A percentile compares a stretch with the other conserved stretches of the same genome.
These are phyloP conservation scores for Aspergillus sp. DNA, from an alignment of 2,329 filamentous ascomycete species.

Conservation along the genomic window DNA sequence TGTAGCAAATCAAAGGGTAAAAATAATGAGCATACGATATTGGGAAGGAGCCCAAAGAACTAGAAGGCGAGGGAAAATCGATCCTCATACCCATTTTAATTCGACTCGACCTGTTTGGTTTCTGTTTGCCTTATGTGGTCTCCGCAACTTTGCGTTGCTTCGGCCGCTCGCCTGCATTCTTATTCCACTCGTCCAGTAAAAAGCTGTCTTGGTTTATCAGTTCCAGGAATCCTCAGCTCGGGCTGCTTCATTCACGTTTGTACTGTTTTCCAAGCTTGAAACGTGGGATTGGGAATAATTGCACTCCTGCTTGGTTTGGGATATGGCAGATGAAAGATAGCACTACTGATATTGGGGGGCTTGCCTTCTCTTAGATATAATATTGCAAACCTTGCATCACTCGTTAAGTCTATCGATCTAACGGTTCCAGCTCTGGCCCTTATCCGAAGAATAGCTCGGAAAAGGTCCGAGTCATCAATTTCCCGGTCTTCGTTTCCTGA, in stretches of 20 bases:
- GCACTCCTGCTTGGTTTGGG: background rate
- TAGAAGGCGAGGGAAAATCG: background rate
- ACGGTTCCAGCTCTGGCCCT: background rate
- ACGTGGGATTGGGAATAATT: too few relatives aligned
- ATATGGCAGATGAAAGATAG: too few relatives aligned
- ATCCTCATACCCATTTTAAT: background rate
- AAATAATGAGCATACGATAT: background rate
- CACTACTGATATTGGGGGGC: too few relatives aligned
- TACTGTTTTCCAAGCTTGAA: background rate
- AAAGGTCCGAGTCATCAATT: background rate
- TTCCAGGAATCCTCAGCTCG: background rate
- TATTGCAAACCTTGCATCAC: too few relatives aligned
- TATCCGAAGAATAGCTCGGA: background rate
- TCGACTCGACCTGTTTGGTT: background rate
- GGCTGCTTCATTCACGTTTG: background rate
- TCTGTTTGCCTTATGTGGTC: background rate
- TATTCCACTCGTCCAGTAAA: background rate
- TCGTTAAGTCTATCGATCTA: too few relatives aligned
- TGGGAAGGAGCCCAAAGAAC: background rate
- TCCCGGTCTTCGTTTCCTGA: background rate
- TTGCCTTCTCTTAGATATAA: too few relatives aligned
- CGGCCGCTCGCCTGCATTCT: background rate
- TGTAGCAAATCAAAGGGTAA: background rate
- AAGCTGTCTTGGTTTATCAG: background rate
- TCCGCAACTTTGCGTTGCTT: background rate